Conservation (phyloP, 176 grass and related monocot species). For the Oryza australiensis region DNA sequence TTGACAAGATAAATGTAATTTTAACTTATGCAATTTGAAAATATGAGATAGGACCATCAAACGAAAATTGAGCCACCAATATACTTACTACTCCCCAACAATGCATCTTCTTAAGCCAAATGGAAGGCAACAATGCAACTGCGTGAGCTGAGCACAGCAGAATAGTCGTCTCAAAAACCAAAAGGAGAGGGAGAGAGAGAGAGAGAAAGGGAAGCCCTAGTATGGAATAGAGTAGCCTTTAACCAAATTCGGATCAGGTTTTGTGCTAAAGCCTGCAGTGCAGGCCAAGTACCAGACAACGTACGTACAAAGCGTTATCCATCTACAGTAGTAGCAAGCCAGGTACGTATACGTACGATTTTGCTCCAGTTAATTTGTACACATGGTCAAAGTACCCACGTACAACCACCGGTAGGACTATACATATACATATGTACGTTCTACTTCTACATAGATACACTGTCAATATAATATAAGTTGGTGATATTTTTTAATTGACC, state of each 20-base stretch:
- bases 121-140: neutral
- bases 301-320: conserved; percentile 41
- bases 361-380: neutral
- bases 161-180: neutral
- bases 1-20: no score
- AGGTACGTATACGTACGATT: neutral
- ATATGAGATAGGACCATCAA: no score
- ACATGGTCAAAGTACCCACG: neutral
- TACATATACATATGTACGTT: no score
- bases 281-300: conserved; percentile 36
- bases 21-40: no score
- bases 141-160: neutral
- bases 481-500: no score
- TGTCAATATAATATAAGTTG: no score
- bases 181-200: neutral
- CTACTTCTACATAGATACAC: no score
- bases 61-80: no score
- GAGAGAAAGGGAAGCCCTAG: neutral
- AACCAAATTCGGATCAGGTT: conserved; percentile 23
- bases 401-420: neutral
- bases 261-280: conserved; percentile 39
- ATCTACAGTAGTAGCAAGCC: neutral
- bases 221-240: conserved; percentile 12
- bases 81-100: no score
- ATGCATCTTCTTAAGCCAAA: no score